Conservation (phyloP, 1,284 basidiomycete species). For the Puccinia triticina region DNA sequence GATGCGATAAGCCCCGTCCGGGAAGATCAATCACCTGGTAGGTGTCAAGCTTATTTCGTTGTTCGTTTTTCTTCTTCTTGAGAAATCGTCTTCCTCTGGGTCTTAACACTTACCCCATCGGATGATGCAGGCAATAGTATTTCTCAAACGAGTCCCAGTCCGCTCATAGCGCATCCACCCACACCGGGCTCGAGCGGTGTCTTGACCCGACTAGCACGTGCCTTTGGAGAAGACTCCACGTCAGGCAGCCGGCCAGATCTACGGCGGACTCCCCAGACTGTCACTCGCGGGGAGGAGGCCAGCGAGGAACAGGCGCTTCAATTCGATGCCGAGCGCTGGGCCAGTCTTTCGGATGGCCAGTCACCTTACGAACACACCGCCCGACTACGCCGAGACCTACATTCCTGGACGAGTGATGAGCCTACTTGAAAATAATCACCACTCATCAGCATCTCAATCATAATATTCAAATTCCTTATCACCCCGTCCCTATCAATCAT, state of each 20-base stretch:
- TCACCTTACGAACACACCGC: conserved; percentile 27
- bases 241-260: background rate
- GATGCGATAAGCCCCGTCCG: background rate
- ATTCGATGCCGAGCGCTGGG: conserved; percentile 26
- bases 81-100: background rate
- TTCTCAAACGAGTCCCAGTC: background rate
- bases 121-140: background rate
- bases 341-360: conserved; percentile 21
- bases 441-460: no score
- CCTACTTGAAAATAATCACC: background rate
- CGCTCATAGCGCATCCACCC: background rate
- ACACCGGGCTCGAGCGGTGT: conserved; percentile 19
- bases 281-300: background rate
- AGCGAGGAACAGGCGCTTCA: conserved; percentile 27
- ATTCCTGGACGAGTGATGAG: conserved; percentile 28
- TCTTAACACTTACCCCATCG: background rate
- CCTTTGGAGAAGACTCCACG: conserved; percentile 21
- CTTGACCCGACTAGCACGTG: conserved; percentile 29
- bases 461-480: no score
- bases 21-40: background rate
- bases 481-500: no score
- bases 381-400: conserved; percentile 17
- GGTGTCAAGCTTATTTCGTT: background rate
- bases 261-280: background rate
- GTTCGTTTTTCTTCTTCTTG: background rate